These are phyloP conservation scores for Quercus alba DNA, from an alignment of 306 rosid genomes.

Conservation along the genomic window DNA sequence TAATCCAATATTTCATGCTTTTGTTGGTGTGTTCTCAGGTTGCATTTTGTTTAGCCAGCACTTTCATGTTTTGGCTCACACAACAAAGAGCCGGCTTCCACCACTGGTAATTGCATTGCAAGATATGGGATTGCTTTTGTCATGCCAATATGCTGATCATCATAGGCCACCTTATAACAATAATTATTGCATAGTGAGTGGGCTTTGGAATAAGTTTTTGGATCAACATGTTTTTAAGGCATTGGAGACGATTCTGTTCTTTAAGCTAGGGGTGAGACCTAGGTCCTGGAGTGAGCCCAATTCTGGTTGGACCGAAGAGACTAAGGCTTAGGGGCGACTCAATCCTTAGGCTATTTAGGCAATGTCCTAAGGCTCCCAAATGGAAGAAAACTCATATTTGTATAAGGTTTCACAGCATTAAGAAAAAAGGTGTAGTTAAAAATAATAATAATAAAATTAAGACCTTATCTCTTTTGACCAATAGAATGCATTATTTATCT, in stretches of 20 bases:
- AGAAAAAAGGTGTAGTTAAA: no score
- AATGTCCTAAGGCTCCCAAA: no score
- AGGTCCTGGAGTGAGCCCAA: constrained; percentile 79
- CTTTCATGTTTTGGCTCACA: constrained; percentile 94
- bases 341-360: no score
- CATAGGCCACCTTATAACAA: constrained; percentile 76
- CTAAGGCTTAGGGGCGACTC: no score
- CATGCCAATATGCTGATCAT: constrained; percentile 70
- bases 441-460: no score
- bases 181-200: constrained; percentile 91
- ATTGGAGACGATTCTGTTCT: constrained; percentile 70
- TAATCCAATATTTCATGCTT: constrained; percentile 52
- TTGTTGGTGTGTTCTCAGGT: constrained; percentile 56
- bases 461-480: no score
- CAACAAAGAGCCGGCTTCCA: constrained; percentile 72
- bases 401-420: no score
- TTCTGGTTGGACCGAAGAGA: constrained; percentile 65
- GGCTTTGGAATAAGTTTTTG: constrained; percentile 75
- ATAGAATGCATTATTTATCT: no score
- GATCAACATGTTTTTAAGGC: constrained; percentile 66
- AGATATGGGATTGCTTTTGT: constrained; percentile 60
- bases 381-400: no score
- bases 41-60: constrained; percentile 96
- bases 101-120: constrained; percentile 57
- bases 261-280: constrained; percentile 60